Conservation (phyloP, 805 yeast genomes). For the Kluyveromyces nonfermentans region DNA sequence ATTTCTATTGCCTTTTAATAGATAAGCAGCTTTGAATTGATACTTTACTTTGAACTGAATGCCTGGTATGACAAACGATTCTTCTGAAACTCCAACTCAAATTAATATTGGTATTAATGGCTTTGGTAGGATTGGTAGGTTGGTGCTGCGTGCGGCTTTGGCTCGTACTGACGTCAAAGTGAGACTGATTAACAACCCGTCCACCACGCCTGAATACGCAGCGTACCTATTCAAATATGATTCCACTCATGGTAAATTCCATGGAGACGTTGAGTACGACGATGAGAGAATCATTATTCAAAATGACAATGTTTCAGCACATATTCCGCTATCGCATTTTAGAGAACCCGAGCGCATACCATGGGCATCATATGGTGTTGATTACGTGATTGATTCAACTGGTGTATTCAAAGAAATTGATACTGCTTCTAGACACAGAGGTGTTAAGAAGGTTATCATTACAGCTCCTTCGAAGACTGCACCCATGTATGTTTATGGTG, state of each 20-base stretch:
- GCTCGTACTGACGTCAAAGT: conserved; percentile 66
- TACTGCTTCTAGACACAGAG: conserved; percentile 76
- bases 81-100: conserved; percentile 13
- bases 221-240: conserved; percentile 94
- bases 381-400: conserved; percentile 84
- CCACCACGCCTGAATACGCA: conserved; percentile 83
- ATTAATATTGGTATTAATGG: conserved; percentile 85
- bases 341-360: conserved; percentile 82
- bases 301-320: conserved; percentile 28
- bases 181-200: conserved; percentile 87
- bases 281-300: conserved; percentile 43
- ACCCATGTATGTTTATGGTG: conserved; percentile 93
- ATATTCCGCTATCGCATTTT: conserved; percentile 35
- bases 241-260: conserved; percentile 82
- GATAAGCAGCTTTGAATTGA: neutral
- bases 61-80: conserved; percentile 3
- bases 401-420: conserved; percentile 84
- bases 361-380: conserved; percentile 79
- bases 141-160: conserved; percentile 76
- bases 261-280: conserved; percentile 58
- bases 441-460: conserved; percentile 87
- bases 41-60: neutral
- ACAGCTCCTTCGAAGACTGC: conserved; percentile 93
- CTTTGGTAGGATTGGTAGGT: conserved; percentile 91
- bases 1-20: too few species aligned